Evolutionary conservation across 129 eudicot species (phyloP), one percentile per base, ranked within the genome.

Genomic region (Centella asiatica): DNA sequence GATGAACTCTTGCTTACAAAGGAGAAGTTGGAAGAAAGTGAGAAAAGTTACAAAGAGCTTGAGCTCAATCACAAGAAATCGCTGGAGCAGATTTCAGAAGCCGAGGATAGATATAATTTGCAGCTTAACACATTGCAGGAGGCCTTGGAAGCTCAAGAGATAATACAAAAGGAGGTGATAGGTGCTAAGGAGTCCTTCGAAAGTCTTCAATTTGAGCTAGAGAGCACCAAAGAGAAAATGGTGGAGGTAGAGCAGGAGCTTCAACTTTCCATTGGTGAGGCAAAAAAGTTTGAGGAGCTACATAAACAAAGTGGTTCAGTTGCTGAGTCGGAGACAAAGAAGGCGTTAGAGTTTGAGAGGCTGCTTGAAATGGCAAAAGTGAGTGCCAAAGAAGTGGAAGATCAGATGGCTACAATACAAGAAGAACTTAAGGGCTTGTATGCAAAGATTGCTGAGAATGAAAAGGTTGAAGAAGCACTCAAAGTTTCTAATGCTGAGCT

Each of bases 311-410:
- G 95, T 6, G 92, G 88, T 17, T 72, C 82, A 26, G 82, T 57
- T 62, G 97, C 97, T 25, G 97, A 89, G 76, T 76, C 80, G 1
- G 97, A 89, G 77, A 69, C 92, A 19, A 78, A 80, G 46, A 83
- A 69, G 76, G 92, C 92, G 11, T 65, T 78, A 32, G 95, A 89
- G 71, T 77, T 85, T 57, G 88, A 89, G 70, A 75, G 67, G 59
- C 66, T 81, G 74, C 95, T 89, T 64, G 88, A 82, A 67, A 44
- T 80, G 67, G 88, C 97, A 25, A 81, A 89, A 76, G 70, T 37
- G 17, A 89, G 82, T 48, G 85, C 95, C 22, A 80, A 80, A 72
- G 92, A 78, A 45, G 65, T 82, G 88, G 95, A 89, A 78, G 80
- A 69, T 45, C 88, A 89, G 58, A 77, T 85, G 81, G 65, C 71